These are phyloP conservation scores for Mycena sanguinolenta DNA, from an alignment of 768 basidiomycete species.

Conservation along the genomic window DNA sequence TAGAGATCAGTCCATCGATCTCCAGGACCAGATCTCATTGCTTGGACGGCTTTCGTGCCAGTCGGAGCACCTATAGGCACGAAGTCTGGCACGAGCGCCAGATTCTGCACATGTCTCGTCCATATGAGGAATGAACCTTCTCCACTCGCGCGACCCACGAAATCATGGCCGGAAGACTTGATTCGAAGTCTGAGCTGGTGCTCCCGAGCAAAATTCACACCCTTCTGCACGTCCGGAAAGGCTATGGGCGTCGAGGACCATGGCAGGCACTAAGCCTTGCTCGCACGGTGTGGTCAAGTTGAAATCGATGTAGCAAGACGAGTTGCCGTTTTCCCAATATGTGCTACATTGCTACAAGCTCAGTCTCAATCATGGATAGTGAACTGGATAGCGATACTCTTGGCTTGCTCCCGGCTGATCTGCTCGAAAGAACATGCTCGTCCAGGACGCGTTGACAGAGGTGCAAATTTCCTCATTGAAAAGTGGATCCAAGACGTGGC, in stretches of 20 bases:
- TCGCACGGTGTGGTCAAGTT: slow-evolving; percentile 37
- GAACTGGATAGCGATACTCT: slow-evolving; percentile 17
- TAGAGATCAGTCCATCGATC: slow-evolving; percentile 11
- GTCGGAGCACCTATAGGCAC: background rate
- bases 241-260: slow-evolving; percentile 40
- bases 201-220: slow-evolving; percentile 39
- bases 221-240: slow-evolving; percentile 38
- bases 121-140: slow-evolving; percentile 50
- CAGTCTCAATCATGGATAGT: background rate
- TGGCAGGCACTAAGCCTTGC: slow-evolving; percentile 39
- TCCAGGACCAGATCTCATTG: slow-evolving; percentile 6
- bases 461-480: slow-evolving; percentile 16
- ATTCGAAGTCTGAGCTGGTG: slow-evolving; percentile 37
- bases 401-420: slow-evolving; percentile 21
- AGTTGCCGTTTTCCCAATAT: slow-evolving; percentile 31
- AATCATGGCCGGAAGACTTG: slow-evolving; percentile 50
- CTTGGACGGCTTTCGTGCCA: background rate
- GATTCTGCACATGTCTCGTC: slow-evolving; percentile 50
- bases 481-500: slow-evolving; percentile 21
- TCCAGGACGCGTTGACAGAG: slow-evolving; percentile 24
- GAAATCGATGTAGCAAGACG: slow-evolving; percentile 48
- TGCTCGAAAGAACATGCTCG: slow-evolving; percentile 21
- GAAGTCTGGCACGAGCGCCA: slow-evolving; percentile 10
- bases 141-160: slow-evolving; percentile 48
- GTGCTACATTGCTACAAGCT: slow-evolving; percentile 2